Conservation (phyloP, 2,329 filamentous ascomycete genomes). For the Fusarium tuaranense region DNA sequence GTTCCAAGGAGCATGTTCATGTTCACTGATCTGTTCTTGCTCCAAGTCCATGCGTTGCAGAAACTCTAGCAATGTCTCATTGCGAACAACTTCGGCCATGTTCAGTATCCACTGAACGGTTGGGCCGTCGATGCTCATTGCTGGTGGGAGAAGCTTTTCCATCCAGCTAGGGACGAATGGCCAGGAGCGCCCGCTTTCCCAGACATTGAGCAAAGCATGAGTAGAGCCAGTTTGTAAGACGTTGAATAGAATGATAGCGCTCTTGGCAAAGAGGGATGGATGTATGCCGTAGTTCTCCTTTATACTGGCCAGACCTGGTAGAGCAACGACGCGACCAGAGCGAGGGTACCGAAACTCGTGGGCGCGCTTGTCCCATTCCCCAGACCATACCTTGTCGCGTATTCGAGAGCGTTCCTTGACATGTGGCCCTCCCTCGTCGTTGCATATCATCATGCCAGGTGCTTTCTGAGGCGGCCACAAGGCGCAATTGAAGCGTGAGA, state of each 20-base stretch:
- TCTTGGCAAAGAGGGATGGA: slow-evolving; percentile 47
- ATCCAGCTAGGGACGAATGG: slow-evolving; percentile 53
- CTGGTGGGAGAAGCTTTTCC: slow-evolving; percentile 47
- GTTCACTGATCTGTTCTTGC: slow-evolving; percentile 36
- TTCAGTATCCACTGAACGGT: slow-evolving; percentile 53
- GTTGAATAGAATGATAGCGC: slow-evolving; percentile 51
- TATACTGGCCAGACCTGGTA: slow-evolving; percentile 43
- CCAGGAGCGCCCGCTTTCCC: slow-evolving; percentile 52
- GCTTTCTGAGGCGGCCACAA: slow-evolving; percentile 50
- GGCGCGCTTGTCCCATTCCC: slow-evolving; percentile 42
- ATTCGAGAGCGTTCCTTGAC: slow-evolving; percentile 32
- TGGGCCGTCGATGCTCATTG: slow-evolving; percentile 53
- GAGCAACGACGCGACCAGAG: slow-evolving; percentile 44
- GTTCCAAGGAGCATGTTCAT: slow-evolving; percentile 52
- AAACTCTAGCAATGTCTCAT: slow-evolving; percentile 46
- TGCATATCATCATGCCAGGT: slow-evolving; percentile 50
- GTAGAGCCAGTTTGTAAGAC: slow-evolving; percentile 46
- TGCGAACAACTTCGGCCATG: slow-evolving; percentile 42
- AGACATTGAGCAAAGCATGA: slow-evolving; percentile 50
- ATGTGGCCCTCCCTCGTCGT: slow-evolving; percentile 40
- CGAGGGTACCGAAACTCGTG: slow-evolving; percentile 47
- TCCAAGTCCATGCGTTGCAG: slow-evolving; percentile 44
- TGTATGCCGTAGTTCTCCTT: slow-evolving; percentile 35
- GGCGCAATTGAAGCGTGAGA: slow-evolving; percentile 47
- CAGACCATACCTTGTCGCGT: slow-evolving; percentile 46